Evolutionary conservation across 163 green algal genomes (phyloP).

Genomic region (Trebouxia gelatinosa): DNA sequence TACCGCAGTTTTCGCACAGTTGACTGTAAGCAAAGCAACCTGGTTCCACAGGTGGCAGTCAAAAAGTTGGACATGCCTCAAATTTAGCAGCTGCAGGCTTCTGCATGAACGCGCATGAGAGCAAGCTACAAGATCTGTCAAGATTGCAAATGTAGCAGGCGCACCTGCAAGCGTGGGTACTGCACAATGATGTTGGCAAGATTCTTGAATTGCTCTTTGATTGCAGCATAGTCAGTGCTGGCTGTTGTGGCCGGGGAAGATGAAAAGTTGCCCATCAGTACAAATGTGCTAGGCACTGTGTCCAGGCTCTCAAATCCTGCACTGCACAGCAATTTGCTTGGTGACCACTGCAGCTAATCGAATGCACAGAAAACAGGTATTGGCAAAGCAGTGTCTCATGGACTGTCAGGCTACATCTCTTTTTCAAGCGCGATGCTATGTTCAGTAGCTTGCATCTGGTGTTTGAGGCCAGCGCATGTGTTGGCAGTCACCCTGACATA

Average conservation of each 20-base stretch:
- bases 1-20: no score
- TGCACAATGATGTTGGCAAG: conserved; percentile 71
- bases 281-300: conserved; percentile 70
- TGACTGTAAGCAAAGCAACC: no score
- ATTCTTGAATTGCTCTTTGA: conserved; percentile 68
- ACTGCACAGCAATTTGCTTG: no score
- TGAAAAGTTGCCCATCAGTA: conserved; percentile 92
- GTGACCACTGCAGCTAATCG: no score
- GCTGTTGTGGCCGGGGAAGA: conserved; percentile 47
- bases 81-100: background rate
- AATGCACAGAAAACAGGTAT: no score
- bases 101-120: no score
- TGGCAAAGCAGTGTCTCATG: background rate
- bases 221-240: conserved; percentile 48
- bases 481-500: no score
- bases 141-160: no score
- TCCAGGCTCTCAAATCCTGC: conserved; percentile 70
- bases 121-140: no score
- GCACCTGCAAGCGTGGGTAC: conserved; percentile 64
- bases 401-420: background rate
- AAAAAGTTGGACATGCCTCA: no score
- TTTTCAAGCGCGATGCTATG: background rate
- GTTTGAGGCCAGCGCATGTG: no score
- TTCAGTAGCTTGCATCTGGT: background rate
- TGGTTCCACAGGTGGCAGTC: no score